These are phyloP conservation scores for Hanseniaspora pseudoguilliermondii DNA, from an alignment of 805 yeast species.

Conservation along the genomic window DNA sequence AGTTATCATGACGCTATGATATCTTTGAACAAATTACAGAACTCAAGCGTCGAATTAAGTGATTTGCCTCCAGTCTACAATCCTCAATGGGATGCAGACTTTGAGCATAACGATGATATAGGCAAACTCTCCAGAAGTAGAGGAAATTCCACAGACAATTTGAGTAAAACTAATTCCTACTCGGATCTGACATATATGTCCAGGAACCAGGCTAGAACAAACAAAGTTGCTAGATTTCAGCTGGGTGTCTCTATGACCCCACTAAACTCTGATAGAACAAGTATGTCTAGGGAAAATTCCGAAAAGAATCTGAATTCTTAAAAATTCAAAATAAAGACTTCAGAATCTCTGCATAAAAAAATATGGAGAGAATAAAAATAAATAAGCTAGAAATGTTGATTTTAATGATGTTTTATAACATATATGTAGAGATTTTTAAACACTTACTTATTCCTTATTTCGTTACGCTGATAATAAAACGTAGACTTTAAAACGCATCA, in stretches of 20 bases:
- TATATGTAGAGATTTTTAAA: too few relatives aligned
- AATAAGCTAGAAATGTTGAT: too few relatives aligned
- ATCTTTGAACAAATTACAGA: slow-evolving; percentile 2
- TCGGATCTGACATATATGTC: neutral
- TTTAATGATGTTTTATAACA: too few relatives aligned
- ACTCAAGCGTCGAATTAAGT: neutral
- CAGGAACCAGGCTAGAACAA: neutral
- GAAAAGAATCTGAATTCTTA: neutral
- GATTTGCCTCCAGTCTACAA: slow-evolving; percentile 10
- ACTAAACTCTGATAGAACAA: neutral
- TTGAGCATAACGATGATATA: neutral
- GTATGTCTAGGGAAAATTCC: neutral
- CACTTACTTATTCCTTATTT: neutral
- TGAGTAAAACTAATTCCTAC: neutral
- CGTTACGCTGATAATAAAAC: neutral
- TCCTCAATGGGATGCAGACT: slow-evolving; percentile 12
- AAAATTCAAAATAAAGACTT: neutral
- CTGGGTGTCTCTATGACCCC: slow-evolving; percentile 12
- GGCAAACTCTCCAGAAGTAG: neutral
- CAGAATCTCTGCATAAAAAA: neutral
- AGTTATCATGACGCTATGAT: slow-evolving; percentile 11
- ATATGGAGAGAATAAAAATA: too few relatives aligned
- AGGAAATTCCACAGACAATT: neutral
- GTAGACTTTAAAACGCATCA: neutral
- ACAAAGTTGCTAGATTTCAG: slow-evolving; percentile 9